Percentiles rank a stretch among this genome's conserved stretches.
Evolutionary conservation across 441 rosid genomes (phyloP).

Genomic region (Macaranga tanarius): DNA sequence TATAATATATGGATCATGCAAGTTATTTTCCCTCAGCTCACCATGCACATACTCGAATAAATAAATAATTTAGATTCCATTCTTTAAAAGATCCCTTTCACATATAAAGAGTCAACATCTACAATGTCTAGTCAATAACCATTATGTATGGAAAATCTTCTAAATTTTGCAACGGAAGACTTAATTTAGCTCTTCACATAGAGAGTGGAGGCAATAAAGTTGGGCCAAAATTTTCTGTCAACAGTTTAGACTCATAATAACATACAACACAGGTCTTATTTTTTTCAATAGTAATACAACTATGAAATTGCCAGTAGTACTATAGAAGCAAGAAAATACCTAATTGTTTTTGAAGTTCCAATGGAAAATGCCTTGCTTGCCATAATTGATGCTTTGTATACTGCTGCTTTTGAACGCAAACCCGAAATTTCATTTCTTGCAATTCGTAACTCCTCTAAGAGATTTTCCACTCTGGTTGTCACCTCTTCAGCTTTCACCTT

Average conservation of each 20-base stretch:
- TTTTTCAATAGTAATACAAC: too few species aligned
- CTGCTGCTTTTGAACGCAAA: conserved; percentile 75
- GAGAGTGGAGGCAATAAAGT: neutral
- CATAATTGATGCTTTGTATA: conserved; percentile 64
- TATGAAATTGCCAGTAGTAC: neutral
- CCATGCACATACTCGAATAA: neutral
- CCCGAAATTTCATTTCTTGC: conserved; percentile 66
- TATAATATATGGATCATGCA: conserved; percentile 3
- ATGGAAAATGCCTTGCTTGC: conserved; percentile 59
- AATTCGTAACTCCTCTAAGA: conserved; percentile 65
- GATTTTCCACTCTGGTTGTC: conserved; percentile 67
- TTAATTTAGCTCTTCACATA: neutral
- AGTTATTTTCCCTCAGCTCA: neutral
- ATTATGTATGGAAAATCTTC: neutral
- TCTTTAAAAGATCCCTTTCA: neutral
- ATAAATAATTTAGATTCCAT: neutral
- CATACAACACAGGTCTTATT: too few species aligned
- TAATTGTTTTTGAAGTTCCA: conserved; percentile 55
- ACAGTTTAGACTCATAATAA: neutral
- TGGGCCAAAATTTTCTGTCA: neutral
- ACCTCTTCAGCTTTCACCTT: conserved; percentile 95
- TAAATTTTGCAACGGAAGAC: neutral
- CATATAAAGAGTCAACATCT: neutral
- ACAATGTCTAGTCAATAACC: neutral
- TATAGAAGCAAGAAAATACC: conserved; percentile 36